Conservation (phyloP, 2,329 filamentous ascomycete species). For the Aspergillus latus region DNA sequence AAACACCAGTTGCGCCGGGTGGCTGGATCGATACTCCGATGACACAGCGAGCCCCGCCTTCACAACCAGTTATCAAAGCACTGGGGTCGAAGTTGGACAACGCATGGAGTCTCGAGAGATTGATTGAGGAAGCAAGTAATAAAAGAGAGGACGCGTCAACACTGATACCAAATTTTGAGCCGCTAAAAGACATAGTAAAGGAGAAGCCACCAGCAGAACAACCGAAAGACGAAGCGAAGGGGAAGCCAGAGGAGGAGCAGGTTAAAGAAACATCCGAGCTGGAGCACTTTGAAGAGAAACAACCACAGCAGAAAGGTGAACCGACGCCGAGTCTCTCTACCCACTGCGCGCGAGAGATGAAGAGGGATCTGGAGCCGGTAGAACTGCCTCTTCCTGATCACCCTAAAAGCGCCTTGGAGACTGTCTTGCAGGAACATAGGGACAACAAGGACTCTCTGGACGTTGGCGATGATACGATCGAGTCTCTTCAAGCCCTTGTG, state of each 20-base stretch:
- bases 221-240: not conserved
- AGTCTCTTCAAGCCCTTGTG: slow-evolving; percentile 46
- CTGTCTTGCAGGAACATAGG: slow-evolving; percentile 43
- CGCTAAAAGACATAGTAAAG: slow-evolving; percentile 10
- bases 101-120: not conserved
- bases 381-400: slow-evolving; percentile 38
- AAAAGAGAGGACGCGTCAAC: slow-evolving; percentile 10
- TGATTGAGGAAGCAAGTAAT: slow-evolving; percentile 25
- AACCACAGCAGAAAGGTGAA: not conserved
- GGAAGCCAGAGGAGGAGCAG: not conserved
- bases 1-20: slow-evolving; percentile 47
- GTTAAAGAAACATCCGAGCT: slow-evolving; percentile 12
- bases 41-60: slow-evolving; percentile 33
- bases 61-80: not conserved
- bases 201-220: slow-evolving; percentile 9
- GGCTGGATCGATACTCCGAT: slow-evolving; percentile 51
- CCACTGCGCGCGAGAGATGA: not conserved
- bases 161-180: slow-evolving; percentile 13
- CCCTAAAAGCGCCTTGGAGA: slow-evolving; percentile 45
- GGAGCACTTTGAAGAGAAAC: slow-evolving; percentile 11
- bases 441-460: slow-evolving; percentile 39
- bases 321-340: not conserved
- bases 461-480: slow-evolving; percentile 47
- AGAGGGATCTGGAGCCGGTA: slow-evolving; percentile 21
- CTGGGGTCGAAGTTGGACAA: not conserved